Base-by-base conservation (phyloP, 2,329 filamentous ascomycete genomes). In the Neoascochyta sp. region DNA sequence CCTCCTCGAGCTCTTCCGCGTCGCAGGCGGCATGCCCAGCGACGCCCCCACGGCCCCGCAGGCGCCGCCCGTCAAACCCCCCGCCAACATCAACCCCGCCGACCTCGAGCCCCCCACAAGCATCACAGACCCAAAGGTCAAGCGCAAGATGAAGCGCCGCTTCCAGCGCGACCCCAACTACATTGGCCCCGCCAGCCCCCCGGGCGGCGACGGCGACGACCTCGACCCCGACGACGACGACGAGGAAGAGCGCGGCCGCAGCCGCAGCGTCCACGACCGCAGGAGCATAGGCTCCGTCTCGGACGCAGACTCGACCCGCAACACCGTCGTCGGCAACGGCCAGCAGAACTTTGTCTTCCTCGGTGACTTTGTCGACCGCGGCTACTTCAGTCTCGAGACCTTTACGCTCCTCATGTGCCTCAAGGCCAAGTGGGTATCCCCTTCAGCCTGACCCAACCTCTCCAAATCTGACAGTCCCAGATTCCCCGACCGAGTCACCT, bases 1-100 rank as follows among this genome's bases (percentile, higher is more conserved):
- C 64, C 74, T 98, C 7, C 79, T 96, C 40, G 92, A 98, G 70
- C 80, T 98, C 27, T 98, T 98, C 67, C 83, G 89, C 31, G 90
- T 98, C 22, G 88, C 90, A 25, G 92, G 92, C 39, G 92, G 92
- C 45, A 95, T 96, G 86, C 92, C 92, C 8, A 87, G 87, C 52
- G 85, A 94, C 49, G 50, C 64, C 52, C 76, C 78, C 21, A 34
- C 50, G 4, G 54, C 55, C 4, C 76, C 81, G 40, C 73, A 80
- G 15, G 75, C 88, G 55, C 82, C 84, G 10, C 76, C 80, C 50
- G 83, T 81, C 8, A 69, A 76, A 16, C 40, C 46, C 34, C 80
- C 53, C 30, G 78, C 80, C 7, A 76, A 88, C 44, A 94, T 95
- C 59, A 90, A 78, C 29, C 84, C 87, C n/a, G 85, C 86, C 45